Evolutionary conservation across 2,329 filamentous ascomycete species (phyloP).

Genomic region (Colletotrichum sansevieriae): DNA sequence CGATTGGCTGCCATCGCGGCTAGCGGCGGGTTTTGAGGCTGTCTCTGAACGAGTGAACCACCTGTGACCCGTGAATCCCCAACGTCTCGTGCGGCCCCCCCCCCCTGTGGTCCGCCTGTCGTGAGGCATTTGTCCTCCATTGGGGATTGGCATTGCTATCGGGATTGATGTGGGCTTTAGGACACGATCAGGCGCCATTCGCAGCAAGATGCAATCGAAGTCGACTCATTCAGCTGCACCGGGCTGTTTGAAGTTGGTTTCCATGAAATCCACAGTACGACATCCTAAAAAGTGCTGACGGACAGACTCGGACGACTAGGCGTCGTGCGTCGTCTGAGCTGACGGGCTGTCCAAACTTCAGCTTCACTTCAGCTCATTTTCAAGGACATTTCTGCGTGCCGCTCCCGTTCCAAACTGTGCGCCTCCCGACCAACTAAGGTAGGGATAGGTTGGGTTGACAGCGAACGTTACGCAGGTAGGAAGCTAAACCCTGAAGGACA

Average conservation of each 20-base stretch:
- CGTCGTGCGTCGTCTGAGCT: slow-evolving; percentile 32
- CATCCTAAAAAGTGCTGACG: slow-evolving; percentile 10
- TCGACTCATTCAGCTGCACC: slow-evolving; percentile 13
- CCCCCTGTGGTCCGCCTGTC: slow-evolving; percentile 7
- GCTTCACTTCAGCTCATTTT: slow-evolving; percentile 6
- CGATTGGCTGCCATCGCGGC: slow-evolving; percentile 30
- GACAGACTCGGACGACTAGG: neutral
- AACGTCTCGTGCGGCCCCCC: slow-evolving; percentile 13
- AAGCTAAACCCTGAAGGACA: slow-evolving; percentile 3
- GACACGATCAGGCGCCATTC: neutral
- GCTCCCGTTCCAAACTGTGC: neutral
- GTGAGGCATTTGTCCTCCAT: neutral
- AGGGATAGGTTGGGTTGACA: neutral
- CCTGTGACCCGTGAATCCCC: neutral
- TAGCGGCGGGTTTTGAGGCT: slow-evolving; percentile 21
- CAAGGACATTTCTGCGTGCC: neutral
- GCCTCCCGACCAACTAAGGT: neutral
- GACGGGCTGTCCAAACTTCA: slow-evolving; percentile 32
- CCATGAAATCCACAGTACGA: neutral
- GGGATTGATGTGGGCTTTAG: neutral
- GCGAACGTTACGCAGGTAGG: neutral
- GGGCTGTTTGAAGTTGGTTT: slow-evolving; percentile 29
- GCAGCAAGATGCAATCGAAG: slow-evolving; percentile 6
- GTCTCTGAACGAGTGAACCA: neutral
- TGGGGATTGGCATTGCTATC: too few species aligned